Evolutionary conservation across 2,329 filamentous ascomycete genomes (phyloP).

Genomic region (Trichoderma harzianum): DNA sequence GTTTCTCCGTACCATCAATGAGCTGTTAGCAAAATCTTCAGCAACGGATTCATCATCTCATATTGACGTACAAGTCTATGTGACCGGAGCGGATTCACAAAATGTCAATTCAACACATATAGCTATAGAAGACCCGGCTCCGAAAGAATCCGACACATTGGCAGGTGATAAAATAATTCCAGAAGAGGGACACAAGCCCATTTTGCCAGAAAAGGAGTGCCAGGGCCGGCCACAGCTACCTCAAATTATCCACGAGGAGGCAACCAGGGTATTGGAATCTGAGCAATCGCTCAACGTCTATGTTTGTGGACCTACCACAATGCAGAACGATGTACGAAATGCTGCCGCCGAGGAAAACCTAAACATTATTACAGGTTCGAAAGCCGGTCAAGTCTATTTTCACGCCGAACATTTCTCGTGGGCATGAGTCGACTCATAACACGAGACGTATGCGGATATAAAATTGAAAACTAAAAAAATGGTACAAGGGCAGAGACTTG

Average conservation of each 20-base stretch:
- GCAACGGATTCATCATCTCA: not conserved
- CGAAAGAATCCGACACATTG: not conserved
- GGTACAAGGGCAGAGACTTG: too few species aligned
- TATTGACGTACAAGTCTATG: not conserved
- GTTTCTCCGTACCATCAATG: not conserved
- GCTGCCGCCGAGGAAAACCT: not conserved
- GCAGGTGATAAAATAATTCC: not conserved
- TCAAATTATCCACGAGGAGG: not conserved
- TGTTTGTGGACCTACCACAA: not conserved
- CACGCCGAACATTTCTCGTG: not conserved
- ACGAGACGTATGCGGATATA: too few species aligned
- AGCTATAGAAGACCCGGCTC: not conserved
- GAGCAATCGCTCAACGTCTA: not conserved
- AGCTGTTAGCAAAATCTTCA: not conserved
- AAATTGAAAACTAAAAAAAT: too few species aligned
- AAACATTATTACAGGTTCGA: not conserved
- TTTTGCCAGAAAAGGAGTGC: not conserved
- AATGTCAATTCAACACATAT: not conserved
- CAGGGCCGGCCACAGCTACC: not conserved
- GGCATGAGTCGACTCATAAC: not conserved
- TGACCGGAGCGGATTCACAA: not conserved
- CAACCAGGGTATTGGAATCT: not conserved
- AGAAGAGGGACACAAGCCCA: not conserved
- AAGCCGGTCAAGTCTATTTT: not conserved
- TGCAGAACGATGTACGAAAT: not conserved